Percentiles rank a stretch among this genome's conserved stretches.
Conservation (phyloP, 225 moss, liverwort and hornwort genomes). For the Pleurozium schreberi region DNA sequence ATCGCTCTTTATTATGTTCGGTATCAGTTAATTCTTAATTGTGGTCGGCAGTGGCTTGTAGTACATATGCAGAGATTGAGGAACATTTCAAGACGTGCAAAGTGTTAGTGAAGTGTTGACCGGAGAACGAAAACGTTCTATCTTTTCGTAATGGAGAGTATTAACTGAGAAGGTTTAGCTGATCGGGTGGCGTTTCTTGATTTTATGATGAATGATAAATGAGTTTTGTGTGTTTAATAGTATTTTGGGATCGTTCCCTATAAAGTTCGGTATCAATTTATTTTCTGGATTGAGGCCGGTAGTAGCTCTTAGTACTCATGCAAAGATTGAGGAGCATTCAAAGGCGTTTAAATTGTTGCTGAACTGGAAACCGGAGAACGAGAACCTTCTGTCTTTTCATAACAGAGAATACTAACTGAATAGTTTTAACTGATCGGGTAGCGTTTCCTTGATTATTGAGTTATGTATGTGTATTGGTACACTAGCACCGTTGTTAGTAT, state of each 20-base stretch:
- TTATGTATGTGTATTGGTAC: not conserved
- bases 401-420: not conserved
- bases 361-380: not conserved
- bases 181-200: not conserved
- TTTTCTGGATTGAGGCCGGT: not conserved
- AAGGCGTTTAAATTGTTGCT: not conserved
- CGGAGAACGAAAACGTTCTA: not conserved
- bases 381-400: no score
- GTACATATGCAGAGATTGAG: not conserved
- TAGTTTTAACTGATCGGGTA: not conserved
- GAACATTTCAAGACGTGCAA: no score
- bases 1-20: not conserved
- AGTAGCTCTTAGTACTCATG: not conserved
- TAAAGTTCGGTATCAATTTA: not conserved
- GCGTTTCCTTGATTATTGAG: not conserved
- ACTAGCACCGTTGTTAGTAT: not conserved
- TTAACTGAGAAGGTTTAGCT: not conserved
- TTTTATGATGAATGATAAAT: not conserved
- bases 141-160: not conserved
- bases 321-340: not conserved
- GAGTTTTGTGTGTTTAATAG: not conserved
- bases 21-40: not conserved
- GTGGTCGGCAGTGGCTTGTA: not conserved
- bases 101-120: not conserved
- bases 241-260: not conserved